Evolutionary conservation across 768 basidiomycete species (phyloP), one percentile per base, ranked within the genome.

Genomic region (Tricholoma furcatifolium): DNA sequence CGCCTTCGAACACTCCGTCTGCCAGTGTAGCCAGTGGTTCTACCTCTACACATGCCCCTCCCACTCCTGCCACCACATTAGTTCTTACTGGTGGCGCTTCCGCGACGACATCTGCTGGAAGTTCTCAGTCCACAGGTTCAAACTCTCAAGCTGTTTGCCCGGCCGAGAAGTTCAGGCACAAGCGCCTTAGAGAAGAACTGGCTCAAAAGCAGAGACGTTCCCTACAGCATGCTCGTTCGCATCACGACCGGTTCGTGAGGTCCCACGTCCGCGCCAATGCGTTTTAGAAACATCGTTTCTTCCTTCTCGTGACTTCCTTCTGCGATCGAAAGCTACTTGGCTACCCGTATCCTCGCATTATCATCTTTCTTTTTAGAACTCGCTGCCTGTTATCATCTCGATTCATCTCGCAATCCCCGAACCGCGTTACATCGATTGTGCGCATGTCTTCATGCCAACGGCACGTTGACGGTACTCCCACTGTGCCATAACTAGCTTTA

Each of bases 141-240:
- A 23, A 15, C 21, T 21, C 47, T n/a, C 39, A 40, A 17, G 47
- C 53, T 24, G 35, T 45, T 17, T 60, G 59, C 34, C 32, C 53
- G 3, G 44, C 53, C n/a, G 56, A 54, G 15, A 60, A 60, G 48
- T 60, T 50, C 35, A 57, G 59, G 42, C 59, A 60, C 41, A 45
- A 55, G 48, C 54, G 42, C 9, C 27, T 60, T 18, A 58, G 35
- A 47, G 54, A 57, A 43, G 38, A n/a, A 24, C 42, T 48, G 35
- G 52, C 43, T 27, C 52, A 43, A 46, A 39, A 42, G 8, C 49
- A 47, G 31, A 58, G 48, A 39, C 57, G 57, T 15, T 46, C 51
- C 1, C n/a, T 56, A 9, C 58, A 51, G 23, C 48, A 59, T 24
- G 54, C 15, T 40, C 58, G 58, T n/a, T 47, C 50, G 3, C 21